Evolutionary conservation across 2,329 filamentous ascomycete genomes (phyloP).

Genomic region (Aspergillus pseudonomiae): DNA sequence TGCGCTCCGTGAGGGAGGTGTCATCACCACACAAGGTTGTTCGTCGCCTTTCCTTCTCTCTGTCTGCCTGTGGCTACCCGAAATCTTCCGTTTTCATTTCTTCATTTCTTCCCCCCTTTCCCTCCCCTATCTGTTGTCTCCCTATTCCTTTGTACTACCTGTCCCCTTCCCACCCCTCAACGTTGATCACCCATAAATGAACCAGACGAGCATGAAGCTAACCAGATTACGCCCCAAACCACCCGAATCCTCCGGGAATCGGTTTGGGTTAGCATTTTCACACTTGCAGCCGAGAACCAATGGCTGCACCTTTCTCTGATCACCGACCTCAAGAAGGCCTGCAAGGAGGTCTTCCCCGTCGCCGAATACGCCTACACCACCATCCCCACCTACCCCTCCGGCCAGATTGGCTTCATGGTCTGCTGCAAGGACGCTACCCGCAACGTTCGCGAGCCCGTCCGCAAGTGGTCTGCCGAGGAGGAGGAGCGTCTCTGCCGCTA

Average conservation of each 20-base stretch:
- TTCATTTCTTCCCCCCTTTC: slow-evolving; percentile 11
- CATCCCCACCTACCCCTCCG: slow-evolving; percentile 97
- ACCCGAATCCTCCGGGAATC: slow-evolving; percentile 34
- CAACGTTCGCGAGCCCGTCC: slow-evolving; percentile 82
- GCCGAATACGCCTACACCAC: slow-evolving; percentile 98
- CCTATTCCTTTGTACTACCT: slow-evolving; percentile 7
- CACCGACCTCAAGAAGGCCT: slow-evolving; percentile 91
- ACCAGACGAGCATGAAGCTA: slow-evolving; percentile 23
- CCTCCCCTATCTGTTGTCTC: neutral
- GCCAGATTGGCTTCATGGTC: slow-evolving; percentile 99
- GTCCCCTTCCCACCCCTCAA: slow-evolving; percentile 7
- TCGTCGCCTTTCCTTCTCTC: slow-evolving; percentile 71
- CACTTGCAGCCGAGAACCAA: slow-evolving; percentile 84
- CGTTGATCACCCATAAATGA: neutral
- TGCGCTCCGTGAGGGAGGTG: slow-evolving; percentile 90
- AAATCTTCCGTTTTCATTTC: slow-evolving; percentile 52
- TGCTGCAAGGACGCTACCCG: slow-evolving; percentile 90
- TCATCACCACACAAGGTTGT: slow-evolving; percentile 99
- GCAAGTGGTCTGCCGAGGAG: slow-evolving; percentile 80
- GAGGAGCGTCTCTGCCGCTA: slow-evolving; percentile 93
- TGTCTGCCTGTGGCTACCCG: slow-evolving; percentile 39
- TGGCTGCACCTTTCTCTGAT: slow-evolving; percentile 97
- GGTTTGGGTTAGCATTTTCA: slow-evolving; percentile 35
- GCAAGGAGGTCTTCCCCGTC: slow-evolving; percentile 94
- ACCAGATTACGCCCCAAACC: slow-evolving; percentile 31